Base-by-base conservation (phyloP, 2,329 filamentous ascomycete genomes). In the Botrytis aclada region DNA sequence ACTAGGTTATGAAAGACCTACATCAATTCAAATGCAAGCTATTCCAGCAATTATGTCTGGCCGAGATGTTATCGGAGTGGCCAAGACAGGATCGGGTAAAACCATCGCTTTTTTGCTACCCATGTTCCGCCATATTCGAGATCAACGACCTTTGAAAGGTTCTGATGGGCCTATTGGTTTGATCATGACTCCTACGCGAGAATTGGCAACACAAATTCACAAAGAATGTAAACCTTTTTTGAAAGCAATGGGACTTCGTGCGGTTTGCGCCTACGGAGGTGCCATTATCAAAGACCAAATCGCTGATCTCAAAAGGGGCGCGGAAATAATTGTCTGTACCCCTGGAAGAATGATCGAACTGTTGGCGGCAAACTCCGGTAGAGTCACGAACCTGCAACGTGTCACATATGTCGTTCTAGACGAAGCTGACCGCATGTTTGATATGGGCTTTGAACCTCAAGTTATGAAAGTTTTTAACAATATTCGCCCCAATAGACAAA, bases 391-490 rank as follows among this genome's bases (percentile, higher is more conserved):
- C 79, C 86, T 99, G 72, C 90, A 88, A 77, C 89, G 96, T 75
- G 93, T 97, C 20, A 96, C 94, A 0, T 99, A 98, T 81, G 90
- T 98, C 37, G 96, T 99, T 18, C 88, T 99, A 56, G 96, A 99
- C 81, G 96, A 99, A 83, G 96, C 96, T 65, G 96, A 99, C 83
- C 92, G 96, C 75, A 98, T 99, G 96, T 98, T 98, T 81, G 96
- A 99, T 82, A 98, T 99, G 96, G 96, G 96, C 22, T 99, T 99
- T 80, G 95, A 97, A 83, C 95, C 96, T 3, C 96, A 99, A 82
- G 95, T 99, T 71, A 96, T 96, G 89, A 98, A 97, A 82, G 96
- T 99, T 73, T 90, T 98, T 80, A 90, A 90, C 77, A 97, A 96
- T 79, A 92, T 97, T 81, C 91, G 96, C 65, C 95, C 96, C 0